Percentiles rank a stretch among this genome's conserved stretches.
Conservation (phyloP, 83 land plant species). For the Diphasiastrum complanatum region DNA sequence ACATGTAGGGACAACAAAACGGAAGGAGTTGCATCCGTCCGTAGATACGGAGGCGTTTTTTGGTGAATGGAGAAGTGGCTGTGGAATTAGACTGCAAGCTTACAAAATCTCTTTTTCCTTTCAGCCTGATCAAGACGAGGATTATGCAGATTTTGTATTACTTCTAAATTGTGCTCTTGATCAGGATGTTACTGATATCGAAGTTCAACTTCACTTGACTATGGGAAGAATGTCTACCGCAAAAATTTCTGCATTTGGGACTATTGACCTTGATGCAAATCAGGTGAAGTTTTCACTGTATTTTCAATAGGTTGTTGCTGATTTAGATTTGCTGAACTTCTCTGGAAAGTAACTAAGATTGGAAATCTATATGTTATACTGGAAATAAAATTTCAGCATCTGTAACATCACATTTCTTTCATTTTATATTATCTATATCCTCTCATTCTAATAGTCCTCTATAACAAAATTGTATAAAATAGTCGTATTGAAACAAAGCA, state of each 20-base stretch:
- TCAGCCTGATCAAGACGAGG: conserved; percentile 12
- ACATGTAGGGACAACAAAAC: conserved; percentile 67
- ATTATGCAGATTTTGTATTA: conserved; percentile 20
- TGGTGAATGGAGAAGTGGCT: conserved; percentile 55
- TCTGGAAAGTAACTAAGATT: no score
- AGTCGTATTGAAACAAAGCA: no score
- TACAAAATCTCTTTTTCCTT: conserved; percentile 27
- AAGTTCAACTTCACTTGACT: conserved; percentile 19
- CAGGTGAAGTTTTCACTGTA: conserved; percentile 16
- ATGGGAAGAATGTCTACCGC: conserved; percentile 30
- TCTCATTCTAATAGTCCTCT: no score
- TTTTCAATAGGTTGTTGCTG: no score
- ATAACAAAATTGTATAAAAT: no score
- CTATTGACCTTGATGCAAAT: conserved; percentile 17
- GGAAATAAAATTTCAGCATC: no score
- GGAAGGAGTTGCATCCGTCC: conserved; percentile 79
- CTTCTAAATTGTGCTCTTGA: conserved; percentile 28
- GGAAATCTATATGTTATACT: no score
- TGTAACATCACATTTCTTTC: no score
- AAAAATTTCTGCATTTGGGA: conserved; percentile 18
- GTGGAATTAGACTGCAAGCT: conserved; percentile 17
- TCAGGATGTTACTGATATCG: conserved; percentile 6
- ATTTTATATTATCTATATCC: no score
- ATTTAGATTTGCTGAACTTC: no score
- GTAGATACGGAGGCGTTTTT: conserved; percentile 25